Conservation (phyloP, 306 rosid genomes). For the apple (Malus domestica) region DNA sequence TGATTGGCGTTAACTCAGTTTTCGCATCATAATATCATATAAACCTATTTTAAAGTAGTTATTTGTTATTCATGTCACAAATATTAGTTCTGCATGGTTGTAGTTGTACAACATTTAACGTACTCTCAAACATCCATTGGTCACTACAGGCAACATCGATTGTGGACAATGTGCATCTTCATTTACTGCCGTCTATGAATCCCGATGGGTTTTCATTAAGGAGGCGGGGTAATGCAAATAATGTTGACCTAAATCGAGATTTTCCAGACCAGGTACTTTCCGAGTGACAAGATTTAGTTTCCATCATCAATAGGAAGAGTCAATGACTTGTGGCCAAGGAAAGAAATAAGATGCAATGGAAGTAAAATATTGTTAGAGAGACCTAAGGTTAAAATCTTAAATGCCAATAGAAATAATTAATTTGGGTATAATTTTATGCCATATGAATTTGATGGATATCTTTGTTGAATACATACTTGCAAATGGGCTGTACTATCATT, state of each 20-base stretch:
- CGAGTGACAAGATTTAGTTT: neutral
- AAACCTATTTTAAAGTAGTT: neutral
- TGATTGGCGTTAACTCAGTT: too few relatives aligned
- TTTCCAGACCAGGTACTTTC: slow-evolving; percentile 85
- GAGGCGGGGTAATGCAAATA: slow-evolving; percentile 77
- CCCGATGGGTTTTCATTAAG: slow-evolving; percentile 84
- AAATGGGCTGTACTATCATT: neutral
- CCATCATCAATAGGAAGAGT: neutral
- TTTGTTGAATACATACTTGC: neutral
- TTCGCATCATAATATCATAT: too few relatives aligned
- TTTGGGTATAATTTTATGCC: neutral
- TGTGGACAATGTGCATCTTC: slow-evolving; percentile 88
- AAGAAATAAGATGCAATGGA: neutral
- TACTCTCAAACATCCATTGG: slow-evolving; percentile 12
- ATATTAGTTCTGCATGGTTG: neutral
- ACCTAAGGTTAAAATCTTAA: neutral
- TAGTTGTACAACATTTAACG: slow-evolving; percentile 8
- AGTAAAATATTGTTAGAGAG: neutral
- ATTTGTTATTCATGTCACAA: neutral
- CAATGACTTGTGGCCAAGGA: neutral
- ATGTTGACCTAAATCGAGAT: slow-evolving; percentile 84
- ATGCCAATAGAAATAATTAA: neutral
- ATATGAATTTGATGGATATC: too few relatives aligned
- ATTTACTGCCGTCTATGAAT: slow-evolving; percentile 90
- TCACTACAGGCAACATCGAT: slow-evolving; percentile 57